These are phyloP conservation scores for Termitomyces eurrhizus DNA, from an alignment of 768 basidiomycete genomes.

Conservation along the genomic window DNA sequence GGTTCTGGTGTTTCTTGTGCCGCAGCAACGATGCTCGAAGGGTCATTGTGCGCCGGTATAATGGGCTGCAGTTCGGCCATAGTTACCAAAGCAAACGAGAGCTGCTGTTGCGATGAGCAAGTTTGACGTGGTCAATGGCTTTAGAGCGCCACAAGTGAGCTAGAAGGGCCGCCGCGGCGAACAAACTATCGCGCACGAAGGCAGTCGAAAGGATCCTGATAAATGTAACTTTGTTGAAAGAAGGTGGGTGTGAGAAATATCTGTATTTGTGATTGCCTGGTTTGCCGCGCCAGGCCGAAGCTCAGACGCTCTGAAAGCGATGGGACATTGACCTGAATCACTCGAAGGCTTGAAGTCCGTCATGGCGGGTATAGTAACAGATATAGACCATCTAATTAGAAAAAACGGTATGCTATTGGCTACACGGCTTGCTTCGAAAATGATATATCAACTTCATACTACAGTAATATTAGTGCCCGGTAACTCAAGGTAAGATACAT, in stretches of 20 bases:
- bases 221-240: constrained; percentile 3
- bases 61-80: constrained; percentile 40
- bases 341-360: background rate
- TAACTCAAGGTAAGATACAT: background rate
- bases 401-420: background rate
- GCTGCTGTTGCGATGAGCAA: background rate
- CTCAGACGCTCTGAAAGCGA: background rate
- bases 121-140: background rate
- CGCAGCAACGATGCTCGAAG: constrained; percentile 27
- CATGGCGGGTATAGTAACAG: background rate
- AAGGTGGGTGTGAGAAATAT: constrained; percentile 5
- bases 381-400: background rate
- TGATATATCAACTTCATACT: background rate
- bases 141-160: constrained; percentile 7
- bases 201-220: background rate
- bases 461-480: background rate
- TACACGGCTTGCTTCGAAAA: background rate
- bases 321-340: background rate
- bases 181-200: background rate
- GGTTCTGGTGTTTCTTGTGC: constrained; percentile 48
- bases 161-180: constrained; percentile 2
- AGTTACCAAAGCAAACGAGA: background rate
- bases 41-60: constrained; percentile 38
- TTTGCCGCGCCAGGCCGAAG: background rate
- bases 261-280: constrained; percentile 6